Percentiles rank a stretch among this genome's conserved stretches.
These are phyloP conservation scores for Mariannaea sp. DNA, from an alignment of 2,329 filamentous ascomycete genomes.

Conservation along the genomic window DNA sequence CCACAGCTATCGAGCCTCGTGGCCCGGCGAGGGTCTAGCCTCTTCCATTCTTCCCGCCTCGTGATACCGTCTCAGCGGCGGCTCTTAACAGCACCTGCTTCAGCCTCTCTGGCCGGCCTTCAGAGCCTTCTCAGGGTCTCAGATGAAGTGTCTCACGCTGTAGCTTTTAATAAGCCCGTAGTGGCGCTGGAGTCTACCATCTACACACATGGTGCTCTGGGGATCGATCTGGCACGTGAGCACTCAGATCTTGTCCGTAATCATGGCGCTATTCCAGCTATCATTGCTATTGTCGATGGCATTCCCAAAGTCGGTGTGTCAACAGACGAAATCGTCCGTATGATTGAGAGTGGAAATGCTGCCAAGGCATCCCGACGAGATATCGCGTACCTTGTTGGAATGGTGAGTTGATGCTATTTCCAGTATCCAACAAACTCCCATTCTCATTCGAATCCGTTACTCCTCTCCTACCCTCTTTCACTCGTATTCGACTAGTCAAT, in stretches of 20 bases:
- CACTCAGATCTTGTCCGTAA: slow-evolving; percentile 81
- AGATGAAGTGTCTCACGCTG: slow-evolving; percentile 79
- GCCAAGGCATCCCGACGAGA: slow-evolving; percentile 88
- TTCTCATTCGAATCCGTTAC: too few species aligned
- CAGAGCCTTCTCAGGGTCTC: slow-evolving; percentile 68
- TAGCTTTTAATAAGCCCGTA: slow-evolving; percentile 76
- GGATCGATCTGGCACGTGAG: slow-evolving; percentile 73
- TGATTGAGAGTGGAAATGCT: slow-evolving; percentile 71
- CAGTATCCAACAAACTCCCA: neutral
- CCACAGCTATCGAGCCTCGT: slow-evolving; percentile 29
- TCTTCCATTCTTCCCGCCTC: slow-evolving; percentile 27
- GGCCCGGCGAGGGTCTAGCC: slow-evolving; percentile 24
- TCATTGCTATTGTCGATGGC: slow-evolving; percentile 85
- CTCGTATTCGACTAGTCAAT: neutral
- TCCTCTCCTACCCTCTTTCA: too few species aligned
- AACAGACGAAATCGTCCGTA: slow-evolving; percentile 71
- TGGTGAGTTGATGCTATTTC: slow-evolving; percentile 55
- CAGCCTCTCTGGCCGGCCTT: slow-evolving; percentile 37
- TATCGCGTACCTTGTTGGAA: slow-evolving; percentile 77
- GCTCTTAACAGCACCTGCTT: slow-evolving; percentile 27
- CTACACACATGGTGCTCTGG: slow-evolving; percentile 90
- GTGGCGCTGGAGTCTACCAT: slow-evolving; percentile 96
- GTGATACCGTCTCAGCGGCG: slow-evolving; percentile 26
- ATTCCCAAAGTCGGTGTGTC: slow-evolving; percentile 79
- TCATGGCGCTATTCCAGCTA: slow-evolving; percentile 85